Conservation (phyloP, 2,329 filamentous ascomycete species). For the Emmonsiellopsis sp. region DNA sequence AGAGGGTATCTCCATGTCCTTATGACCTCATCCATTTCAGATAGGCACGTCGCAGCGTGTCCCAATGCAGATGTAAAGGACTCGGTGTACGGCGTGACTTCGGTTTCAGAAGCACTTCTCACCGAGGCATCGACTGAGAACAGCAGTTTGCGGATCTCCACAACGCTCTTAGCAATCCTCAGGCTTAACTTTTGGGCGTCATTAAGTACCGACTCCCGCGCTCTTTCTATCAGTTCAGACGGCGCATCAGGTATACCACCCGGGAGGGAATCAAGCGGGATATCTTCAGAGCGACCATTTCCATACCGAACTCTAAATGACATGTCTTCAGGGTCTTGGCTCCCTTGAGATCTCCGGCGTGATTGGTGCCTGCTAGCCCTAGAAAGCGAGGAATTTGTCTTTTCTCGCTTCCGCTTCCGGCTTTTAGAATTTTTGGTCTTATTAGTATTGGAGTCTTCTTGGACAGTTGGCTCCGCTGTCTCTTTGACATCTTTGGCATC, state of each 20-base stretch:
- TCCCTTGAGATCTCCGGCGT: conserved; percentile 37
- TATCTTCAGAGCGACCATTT: conserved; percentile 52
- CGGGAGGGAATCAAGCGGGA: conserved; percentile 36
- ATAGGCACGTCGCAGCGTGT: conserved; percentile 39
- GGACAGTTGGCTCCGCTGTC: conserved; percentile 17
- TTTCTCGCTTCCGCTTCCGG: conserved; percentile 51
- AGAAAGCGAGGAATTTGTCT: conserved; percentile 36
- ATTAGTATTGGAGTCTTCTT: conserved; percentile 18
- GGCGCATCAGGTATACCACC: conserved; percentile 19
- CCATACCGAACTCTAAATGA: conserved; percentile 50
- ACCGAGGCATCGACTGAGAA: conserved; percentile 41
- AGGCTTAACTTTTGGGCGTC: conserved; percentile 46
- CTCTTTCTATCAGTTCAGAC: conserved; percentile 27
- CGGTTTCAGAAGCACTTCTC: conserved; percentile 22
- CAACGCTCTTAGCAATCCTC: conserved; percentile 46
- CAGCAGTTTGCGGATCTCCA: conserved; percentile 47
- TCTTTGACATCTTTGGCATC: conserved; percentile 41
- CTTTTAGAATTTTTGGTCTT: conserved; percentile 29
- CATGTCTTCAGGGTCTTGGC: conserved; percentile 32
- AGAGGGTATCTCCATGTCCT: conserved; percentile 52
- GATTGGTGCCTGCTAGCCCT: conserved; percentile 38
- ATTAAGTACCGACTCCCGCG: conserved; percentile 40
- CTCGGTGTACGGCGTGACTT: conserved; percentile 24
- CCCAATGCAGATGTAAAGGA: conserved; percentile 35
- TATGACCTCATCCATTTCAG: conserved; percentile 49